Conservation (phyloP, 306 rosid genomes). For the Calophaca sinica region DNA sequence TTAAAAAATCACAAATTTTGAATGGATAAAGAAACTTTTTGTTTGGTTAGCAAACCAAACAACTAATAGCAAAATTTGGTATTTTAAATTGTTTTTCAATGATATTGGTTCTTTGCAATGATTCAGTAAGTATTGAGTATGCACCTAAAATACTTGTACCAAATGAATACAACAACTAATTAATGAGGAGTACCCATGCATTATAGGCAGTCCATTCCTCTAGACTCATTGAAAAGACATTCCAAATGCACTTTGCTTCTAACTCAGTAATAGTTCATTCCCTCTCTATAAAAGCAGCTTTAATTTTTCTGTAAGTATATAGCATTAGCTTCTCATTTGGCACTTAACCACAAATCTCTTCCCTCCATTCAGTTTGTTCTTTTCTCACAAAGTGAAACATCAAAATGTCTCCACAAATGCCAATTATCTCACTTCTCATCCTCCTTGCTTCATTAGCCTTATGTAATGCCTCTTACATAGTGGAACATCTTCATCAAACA, state of each 20-base stretch:
- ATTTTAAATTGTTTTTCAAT: too few species aligned
- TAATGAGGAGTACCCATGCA: not conserved
- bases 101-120: too few species aligned
- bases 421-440: constrained; percentile 40
- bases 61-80: too few species aligned
- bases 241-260: constrained; percentile 28
- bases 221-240: constrained; percentile 22
- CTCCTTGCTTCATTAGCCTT: constrained; percentile 39
- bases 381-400: constrained; percentile 22
- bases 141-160: too few species aligned
- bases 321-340: constrained; percentile 34
- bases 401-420: constrained; percentile 43
- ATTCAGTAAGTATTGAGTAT: too few species aligned
- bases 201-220: constrained; percentile 2
- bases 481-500: constrained; percentile 33
- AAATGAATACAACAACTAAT: not conserved
- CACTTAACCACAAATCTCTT: constrained; percentile 27
- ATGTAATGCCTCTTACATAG: constrained; percentile 41
- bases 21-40: too few species aligned
- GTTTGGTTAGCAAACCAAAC: too few species aligned
- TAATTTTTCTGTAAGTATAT: constrained; percentile 36
- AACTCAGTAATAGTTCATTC: not conserved
- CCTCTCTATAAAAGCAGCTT: constrained; percentile 27
- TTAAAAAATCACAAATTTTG: too few species aligned
- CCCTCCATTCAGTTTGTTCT: constrained; percentile 28